Conservation (phyloP, 495 filamentous ascomycete species). For the Lindgomyces ingoldianus region DNA sequence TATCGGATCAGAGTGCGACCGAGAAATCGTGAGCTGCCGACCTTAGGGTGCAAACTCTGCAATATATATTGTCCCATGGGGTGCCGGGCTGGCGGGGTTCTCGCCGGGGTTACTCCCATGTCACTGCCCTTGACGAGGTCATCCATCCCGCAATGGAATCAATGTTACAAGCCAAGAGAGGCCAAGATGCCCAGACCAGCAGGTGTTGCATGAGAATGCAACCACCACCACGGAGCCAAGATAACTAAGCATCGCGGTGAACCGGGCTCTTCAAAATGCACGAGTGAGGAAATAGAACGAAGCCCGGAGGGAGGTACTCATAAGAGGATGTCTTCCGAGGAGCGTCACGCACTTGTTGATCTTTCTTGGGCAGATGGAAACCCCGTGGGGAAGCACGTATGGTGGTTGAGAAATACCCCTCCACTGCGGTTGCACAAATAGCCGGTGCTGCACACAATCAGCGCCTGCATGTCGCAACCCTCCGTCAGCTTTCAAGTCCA, state of each 20-base stretch:
- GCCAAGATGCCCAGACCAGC: conserved; percentile 29
- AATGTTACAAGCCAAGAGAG: conserved; percentile 25
- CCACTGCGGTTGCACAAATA: too few relatives aligned
- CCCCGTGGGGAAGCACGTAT: neutral
- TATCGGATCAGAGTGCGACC: neutral
- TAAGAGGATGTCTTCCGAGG: neutral
- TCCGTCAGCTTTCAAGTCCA: neutral
- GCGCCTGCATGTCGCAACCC: neutral
- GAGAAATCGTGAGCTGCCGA: neutral
- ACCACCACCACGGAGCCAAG: conserved; percentile 24
- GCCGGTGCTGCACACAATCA: neutral
- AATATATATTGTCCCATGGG: neutral
- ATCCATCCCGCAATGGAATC: neutral
- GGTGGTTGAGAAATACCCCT: neutral
- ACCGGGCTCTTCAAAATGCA: conserved; percentile 1
- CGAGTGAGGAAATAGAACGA: conserved; percentile 20
- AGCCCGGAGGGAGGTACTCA: neutral
- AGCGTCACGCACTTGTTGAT: neutral
- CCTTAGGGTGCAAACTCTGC: neutral
- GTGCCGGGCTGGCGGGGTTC: conserved; percentile 4
- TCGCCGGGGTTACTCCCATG: neutral
- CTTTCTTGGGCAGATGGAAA: neutral
- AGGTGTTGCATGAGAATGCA: conserved; percentile 25
- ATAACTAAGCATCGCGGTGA: conserved; percentile 10
- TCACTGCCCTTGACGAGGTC: conserved; percentile 5